Conservation (phyloP, 2,329 filamentous ascomycete genomes). For the Diaporthe citri region DNA sequence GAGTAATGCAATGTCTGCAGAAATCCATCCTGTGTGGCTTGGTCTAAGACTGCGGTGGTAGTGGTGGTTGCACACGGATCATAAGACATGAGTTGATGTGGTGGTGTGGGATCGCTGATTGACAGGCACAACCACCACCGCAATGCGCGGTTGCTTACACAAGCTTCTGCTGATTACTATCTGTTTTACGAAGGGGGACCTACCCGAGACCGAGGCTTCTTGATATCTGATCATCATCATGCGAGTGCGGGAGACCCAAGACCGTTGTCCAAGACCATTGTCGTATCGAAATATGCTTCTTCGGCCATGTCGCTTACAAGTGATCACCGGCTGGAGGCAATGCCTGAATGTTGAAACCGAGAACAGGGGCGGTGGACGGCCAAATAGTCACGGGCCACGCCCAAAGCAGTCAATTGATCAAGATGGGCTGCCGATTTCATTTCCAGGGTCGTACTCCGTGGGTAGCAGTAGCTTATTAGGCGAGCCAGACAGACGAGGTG, state of each 20-base stretch:
- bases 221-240: constrained; percentile 30
- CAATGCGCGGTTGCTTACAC: constrained; percentile 12
- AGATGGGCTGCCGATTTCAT: constrained; percentile 12
- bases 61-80: neutral
- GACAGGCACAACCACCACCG: constrained; percentile 20
- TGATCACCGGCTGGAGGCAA: neutral
- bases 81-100: constrained; percentile 23
- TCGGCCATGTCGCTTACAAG: constrained; percentile 3
- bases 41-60: constrained; percentile 10
- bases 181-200: neutral
- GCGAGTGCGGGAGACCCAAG: constrained; percentile 8
- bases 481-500: constrained; percentile 11
- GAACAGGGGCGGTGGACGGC: constrained; percentile 4
- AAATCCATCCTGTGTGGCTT: constrained; percentile 15
- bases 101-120: constrained; percentile 19
- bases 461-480: constrained; percentile 28
- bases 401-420: neutral
- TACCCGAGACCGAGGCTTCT: constrained; percentile 29
- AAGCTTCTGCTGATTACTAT: constrained; percentile 14
- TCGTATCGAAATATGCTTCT: constrained; percentile 34
- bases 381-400: constrained; percentile 17
- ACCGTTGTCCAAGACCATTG: constrained; percentile 19
- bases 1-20: constrained; percentile 23
- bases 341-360: neutral
- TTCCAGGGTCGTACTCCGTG: constrained; percentile 22